Percentiles rank a stretch among this genome's conserved stretches.
These are phyloP conservation scores for Auricularia auricula-judae DNA, from an alignment of 768 basidiomycete genomes.

Conservation along the genomic window DNA sequence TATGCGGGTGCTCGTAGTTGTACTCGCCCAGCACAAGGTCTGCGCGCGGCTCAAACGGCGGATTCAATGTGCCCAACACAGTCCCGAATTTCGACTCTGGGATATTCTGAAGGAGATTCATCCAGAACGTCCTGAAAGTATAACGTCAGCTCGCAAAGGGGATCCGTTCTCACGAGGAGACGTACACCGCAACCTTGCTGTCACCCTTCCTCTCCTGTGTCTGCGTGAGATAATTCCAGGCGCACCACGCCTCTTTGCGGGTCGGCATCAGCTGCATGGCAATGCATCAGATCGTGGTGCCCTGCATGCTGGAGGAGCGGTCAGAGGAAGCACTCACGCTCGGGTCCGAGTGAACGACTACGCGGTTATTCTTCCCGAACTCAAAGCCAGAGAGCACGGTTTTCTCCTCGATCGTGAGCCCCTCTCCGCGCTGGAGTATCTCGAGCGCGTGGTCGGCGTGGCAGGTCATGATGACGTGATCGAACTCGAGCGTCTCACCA, in stretches of 20 bases:
- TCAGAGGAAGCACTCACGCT: constrained; percentile 13
- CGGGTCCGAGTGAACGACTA: constrained; percentile 23
- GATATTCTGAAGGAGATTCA: constrained; percentile 25
- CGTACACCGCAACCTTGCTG: neutral
- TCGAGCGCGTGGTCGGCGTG: constrained; percentile 17
- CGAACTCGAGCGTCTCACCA: constrained; percentile 19
- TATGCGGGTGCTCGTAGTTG: neutral
- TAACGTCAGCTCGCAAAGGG: constrained; percentile 3
- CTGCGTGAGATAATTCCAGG: constrained; percentile 23
- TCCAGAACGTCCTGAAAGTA: constrained; percentile 13
- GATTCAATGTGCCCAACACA: constrained; percentile 25
- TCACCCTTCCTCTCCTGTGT: constrained; percentile 2
- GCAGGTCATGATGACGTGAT: constrained; percentile 25
- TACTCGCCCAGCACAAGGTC: neutral
- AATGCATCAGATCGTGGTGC: too few species aligned
- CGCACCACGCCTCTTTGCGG: constrained; percentile 19
- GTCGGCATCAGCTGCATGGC: constrained; percentile 20
- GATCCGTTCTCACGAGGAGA: neutral
- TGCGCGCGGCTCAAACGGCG: constrained; percentile 15
- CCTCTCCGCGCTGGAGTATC: constrained; percentile 18
- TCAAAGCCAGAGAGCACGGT: constrained; percentile 19
- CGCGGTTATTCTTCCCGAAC: constrained; percentile 22
- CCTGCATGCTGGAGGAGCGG: too few species aligned
- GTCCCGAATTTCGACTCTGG: constrained; percentile 18
- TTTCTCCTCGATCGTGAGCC: constrained; percentile 17